A percentile compares a stretch with the other conserved stretches of the same genome.
Conservation (phyloP, 73 alveolate genomes). For the Tetrahymena thermophila region DNA sequence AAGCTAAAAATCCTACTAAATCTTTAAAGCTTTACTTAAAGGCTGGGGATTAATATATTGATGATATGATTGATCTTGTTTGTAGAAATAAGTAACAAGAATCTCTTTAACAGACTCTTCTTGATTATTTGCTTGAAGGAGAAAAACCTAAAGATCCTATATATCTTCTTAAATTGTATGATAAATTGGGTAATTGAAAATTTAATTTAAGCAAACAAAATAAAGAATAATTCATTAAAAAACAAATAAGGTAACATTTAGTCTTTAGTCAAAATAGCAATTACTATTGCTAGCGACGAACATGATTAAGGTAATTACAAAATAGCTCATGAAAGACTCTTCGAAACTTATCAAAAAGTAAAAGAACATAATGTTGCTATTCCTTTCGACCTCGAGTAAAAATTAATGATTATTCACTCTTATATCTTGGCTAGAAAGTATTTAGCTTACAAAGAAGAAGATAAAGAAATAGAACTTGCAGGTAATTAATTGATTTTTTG, state of each 20-base stretch:
- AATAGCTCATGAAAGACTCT: conserved; percentile 91
- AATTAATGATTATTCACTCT: conserved; percentile 96
- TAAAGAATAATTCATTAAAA: neutral
- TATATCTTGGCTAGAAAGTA: conserved; percentile 67
- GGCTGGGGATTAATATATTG: conserved; percentile 87
- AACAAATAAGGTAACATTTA: conserved; percentile 65
- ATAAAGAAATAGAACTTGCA: conserved; percentile 6
- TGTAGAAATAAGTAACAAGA: conserved; percentile 83
- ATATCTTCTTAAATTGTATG: conserved; percentile 73
- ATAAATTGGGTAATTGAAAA: conserved; percentile 8
- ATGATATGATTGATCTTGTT: conserved; percentile 93
- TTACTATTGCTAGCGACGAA: conserved; percentile 88
- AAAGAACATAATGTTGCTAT: conserved; percentile 67
- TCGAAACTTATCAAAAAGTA: conserved; percentile 81
- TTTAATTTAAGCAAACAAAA: neutral
- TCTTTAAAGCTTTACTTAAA: conserved; percentile 84
- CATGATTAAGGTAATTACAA: conserved; percentile 92
- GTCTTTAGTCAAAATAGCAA: conserved; percentile 90
- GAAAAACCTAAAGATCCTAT: conserved; percentile 91
- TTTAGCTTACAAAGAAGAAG: conserved; percentile 15
- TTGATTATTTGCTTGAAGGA: conserved; percentile 91
- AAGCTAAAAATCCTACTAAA: conserved; percentile 84
- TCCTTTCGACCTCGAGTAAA: conserved; percentile 81
- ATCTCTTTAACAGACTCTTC: conserved; percentile 78
- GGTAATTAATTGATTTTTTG: neutral